These are phyloP conservation scores for Rhizodiscina lignyota DNA, from an alignment of 495 filamentous ascomycete species.

Conservation along the genomic window DNA sequence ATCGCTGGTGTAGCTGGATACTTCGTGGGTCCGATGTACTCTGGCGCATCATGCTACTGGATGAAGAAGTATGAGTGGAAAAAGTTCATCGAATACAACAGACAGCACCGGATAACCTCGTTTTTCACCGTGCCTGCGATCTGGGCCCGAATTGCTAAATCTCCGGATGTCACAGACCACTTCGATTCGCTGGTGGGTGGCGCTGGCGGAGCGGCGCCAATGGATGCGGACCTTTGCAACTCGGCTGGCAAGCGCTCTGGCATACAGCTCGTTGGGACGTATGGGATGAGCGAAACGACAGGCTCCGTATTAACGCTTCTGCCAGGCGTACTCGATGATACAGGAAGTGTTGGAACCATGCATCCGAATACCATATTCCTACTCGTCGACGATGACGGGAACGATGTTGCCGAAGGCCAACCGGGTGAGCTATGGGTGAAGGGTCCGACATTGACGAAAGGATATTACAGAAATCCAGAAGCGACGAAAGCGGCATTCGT, in stretches of 20 bases:
- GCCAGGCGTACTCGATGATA: neutral
- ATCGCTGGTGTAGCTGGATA: constrained; percentile 27
- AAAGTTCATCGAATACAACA: constrained; percentile 26
- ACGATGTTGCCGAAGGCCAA: constrained; percentile 1
- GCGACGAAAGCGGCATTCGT: constrained; percentile 5
- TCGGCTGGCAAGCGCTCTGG: constrained; percentile 3
- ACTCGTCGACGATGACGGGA: constrained; percentile 1
- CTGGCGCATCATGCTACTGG: constrained; percentile 31
- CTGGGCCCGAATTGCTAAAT: constrained; percentile 30
- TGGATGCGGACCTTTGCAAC: constrained; percentile 11
- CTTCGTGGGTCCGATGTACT: constrained; percentile 20
- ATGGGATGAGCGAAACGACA: constrained; percentile 15
- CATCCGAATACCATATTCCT: neutral
- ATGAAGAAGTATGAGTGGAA: constrained; percentile 30
- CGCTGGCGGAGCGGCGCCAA: constrained; percentile 10
- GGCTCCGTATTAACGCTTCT: neutral
- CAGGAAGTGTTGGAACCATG: neutral
- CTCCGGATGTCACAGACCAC: constrained; percentile 31
- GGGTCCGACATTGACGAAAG: constrained; percentile 6
- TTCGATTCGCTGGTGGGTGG: constrained; percentile 15
- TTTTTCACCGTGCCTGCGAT: constrained; percentile 36
- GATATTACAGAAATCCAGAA: constrained; percentile 7
- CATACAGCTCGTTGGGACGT: too few species aligned
- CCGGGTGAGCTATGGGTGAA: constrained; percentile 2
- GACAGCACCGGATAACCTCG: constrained; percentile 26